Percentiles rank a stretch among this genome's conserved stretches.
phyloP scores from a whole-genome alignment of 139 green algal genomes.

The Chlamydomonas asymmetrica region DNA sequence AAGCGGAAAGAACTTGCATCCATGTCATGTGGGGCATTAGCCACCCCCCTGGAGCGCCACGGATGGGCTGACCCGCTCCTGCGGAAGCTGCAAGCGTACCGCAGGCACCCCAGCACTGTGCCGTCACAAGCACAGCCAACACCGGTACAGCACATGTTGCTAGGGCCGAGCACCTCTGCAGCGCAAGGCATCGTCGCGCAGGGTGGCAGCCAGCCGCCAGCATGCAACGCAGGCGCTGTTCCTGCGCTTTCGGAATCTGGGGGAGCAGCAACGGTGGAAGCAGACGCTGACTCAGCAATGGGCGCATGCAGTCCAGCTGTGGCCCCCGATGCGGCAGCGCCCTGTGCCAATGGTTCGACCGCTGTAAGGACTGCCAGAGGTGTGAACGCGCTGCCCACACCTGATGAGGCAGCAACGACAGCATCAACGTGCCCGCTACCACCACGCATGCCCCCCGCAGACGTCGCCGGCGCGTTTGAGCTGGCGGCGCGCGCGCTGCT shows the following conservation, averaged over 20 bases:
- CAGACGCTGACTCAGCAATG: too few species aligned
- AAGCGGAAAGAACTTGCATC: background rate
- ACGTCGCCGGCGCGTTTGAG: background rate
- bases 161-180: background rate
- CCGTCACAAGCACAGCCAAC: background rate
- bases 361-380: too few species aligned
- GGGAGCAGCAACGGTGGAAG: too few species aligned
- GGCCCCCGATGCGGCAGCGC: too few species aligned
- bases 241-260: too few species aligned
- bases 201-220: background rate
- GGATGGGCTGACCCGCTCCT: conserved; percentile 37
- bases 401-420: conserved; percentile 1
- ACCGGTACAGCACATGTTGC: background rate
- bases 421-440: background rate
- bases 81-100: conserved; percentile 9
- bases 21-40: background rate
- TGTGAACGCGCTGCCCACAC: background rate
- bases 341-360: too few species aligned
- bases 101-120: background rate
- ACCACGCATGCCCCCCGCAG: too few species aligned
- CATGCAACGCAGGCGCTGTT: too few species aligned
- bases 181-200: background rate
- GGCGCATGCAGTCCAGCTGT: too few species aligned
- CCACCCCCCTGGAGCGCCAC: conserved; percentile 1
- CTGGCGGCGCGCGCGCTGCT: conserved; percentile 23